phyloP scores from a whole-genome alignment of 306 rosid genomes.

The Urtica urens region DNA sequence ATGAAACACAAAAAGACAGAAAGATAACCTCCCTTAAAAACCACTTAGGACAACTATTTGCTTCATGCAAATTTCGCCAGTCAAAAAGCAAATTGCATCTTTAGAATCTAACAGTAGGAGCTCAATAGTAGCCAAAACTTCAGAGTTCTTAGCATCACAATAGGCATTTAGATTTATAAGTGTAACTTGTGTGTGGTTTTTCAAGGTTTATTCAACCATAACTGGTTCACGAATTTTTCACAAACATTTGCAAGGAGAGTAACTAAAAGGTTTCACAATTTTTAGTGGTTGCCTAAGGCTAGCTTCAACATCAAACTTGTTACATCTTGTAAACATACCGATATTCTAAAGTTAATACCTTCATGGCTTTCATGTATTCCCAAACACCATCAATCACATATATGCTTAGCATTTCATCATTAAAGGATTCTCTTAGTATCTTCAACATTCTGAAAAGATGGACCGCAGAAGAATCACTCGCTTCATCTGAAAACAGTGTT shows the following conservation, averaged over 20 bases:
- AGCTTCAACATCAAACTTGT: background rate
- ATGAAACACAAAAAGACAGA: too few relatives aligned
- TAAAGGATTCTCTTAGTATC: constrained; percentile 84
- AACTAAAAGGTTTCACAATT: too few relatives aligned
- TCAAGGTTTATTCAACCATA: background rate
- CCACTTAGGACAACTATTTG: too few relatives aligned
- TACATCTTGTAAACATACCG: background rate
- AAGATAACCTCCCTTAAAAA: too few relatives aligned
- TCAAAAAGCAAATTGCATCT: background rate
- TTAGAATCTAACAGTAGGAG: background rate
- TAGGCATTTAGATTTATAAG: too few relatives aligned
- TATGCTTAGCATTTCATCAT: constrained; percentile 71
- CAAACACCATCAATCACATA: constrained; percentile 96
- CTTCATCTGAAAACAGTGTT: constrained; percentile 49
- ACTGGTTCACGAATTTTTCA: background rate
- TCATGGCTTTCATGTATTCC: constrained; percentile 94
- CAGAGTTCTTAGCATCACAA: too few relatives aligned
- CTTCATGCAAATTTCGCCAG: too few relatives aligned
- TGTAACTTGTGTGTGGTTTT: background rate
- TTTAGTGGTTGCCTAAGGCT: too few relatives aligned
- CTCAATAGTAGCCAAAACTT: too few relatives aligned
- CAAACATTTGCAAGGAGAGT: too few relatives aligned
- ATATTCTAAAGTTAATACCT: constrained; percentile 35
- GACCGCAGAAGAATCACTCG: constrained; percentile 58
- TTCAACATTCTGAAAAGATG: constrained; percentile 82